Conservation (phyloP, 371 early-diverging fungal species). For the Nematocida displodere region DNA sequence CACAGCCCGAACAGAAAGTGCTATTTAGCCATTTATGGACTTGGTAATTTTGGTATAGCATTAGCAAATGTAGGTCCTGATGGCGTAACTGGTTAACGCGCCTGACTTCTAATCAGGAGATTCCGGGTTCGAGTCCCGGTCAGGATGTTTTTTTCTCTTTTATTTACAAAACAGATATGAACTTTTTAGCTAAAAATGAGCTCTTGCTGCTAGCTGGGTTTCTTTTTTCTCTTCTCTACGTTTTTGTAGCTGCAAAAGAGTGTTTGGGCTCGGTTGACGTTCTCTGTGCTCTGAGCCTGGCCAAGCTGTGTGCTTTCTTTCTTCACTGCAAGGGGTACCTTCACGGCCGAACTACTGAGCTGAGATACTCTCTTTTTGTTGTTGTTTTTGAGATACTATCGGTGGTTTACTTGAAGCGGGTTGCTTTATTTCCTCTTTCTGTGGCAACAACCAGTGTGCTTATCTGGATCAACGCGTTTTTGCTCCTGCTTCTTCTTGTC, state of each 20-base stretch:
- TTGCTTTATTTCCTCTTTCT: no score
- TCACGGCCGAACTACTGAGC: background rate
- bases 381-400: slow-evolving; percentile 8
- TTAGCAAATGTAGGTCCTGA: slow-evolving; percentile 40
- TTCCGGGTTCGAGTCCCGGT: slow-evolving; percentile 58
- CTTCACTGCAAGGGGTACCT: slow-evolving; percentile 40
- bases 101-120: slow-evolving; percentile 58
- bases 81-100: slow-evolving; percentile 57
- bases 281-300: no score
- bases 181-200: background rate
- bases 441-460: background rate
- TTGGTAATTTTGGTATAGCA: no score
- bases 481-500: background rate
- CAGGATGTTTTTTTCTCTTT: slow-evolving; percentile 50
- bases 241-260: no score
- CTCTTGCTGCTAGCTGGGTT: background rate
- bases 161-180: background rate
- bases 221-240: no score
- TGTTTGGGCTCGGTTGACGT: no score
- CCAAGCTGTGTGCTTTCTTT: slow-evolving; percentile 33
- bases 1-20: background rate
- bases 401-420: background rate
- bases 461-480: background rate
- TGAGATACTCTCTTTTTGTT: slow-evolving; percentile 21
- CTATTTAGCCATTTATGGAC: no score